Evolutionary conservation across 495 filamentous ascomycete genomes (phyloP).

Genomic region (Annulohypoxylon maeteangense): DNA sequence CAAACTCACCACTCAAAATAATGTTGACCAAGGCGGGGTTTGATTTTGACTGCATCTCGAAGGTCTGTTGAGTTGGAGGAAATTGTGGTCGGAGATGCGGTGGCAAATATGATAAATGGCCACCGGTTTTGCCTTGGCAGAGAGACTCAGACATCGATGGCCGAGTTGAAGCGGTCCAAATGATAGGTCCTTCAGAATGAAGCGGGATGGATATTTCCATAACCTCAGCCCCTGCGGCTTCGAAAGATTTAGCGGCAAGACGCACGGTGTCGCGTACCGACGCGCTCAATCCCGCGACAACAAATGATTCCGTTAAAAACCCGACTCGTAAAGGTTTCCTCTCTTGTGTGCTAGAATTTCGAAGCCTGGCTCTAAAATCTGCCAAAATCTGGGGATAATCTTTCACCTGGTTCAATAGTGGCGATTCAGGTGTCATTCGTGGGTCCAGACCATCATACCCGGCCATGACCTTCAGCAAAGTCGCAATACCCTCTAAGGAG

Average conservation of each 20-base stretch:
- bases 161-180: slow-evolving; percentile 62
- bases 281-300: neutral
- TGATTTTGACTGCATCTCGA: slow-evolving; percentile 56
- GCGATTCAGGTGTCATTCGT: slow-evolving; percentile 48
- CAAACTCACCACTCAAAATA: slow-evolving; percentile 52
- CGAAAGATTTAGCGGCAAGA: neutral
- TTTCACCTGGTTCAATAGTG: slow-evolving; percentile 40
- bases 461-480: slow-evolving; percentile 56
- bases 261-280: neutral
- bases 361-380: slow-evolving; percentile 9
- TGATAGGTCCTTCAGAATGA: slow-evolving; percentile 58
- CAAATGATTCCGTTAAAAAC: neutral
- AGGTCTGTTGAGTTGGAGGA: slow-evolving; percentile 44
- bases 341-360: neutral
- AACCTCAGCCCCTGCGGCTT: slow-evolving; percentile 54
- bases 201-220: slow-evolving; percentile 63
- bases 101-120: slow-evolving; percentile 30
- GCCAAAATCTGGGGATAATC: slow-evolving; percentile 44
- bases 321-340: neutral
- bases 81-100: slow-evolving; percentile 12
- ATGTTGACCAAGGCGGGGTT: slow-evolving; percentile 58
- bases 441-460: slow-evolving; percentile 63
- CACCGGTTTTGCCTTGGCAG: slow-evolving; percentile 51
- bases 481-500: slow-evolving; percentile 54
- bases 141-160: slow-evolving; percentile 56